Evolutionary conservation across 2,329 filamentous ascomycete genomes (phyloP), one percentile per base, ranked within the genome.

Genomic region (Colletotrichum chrysophilum): DNA sequence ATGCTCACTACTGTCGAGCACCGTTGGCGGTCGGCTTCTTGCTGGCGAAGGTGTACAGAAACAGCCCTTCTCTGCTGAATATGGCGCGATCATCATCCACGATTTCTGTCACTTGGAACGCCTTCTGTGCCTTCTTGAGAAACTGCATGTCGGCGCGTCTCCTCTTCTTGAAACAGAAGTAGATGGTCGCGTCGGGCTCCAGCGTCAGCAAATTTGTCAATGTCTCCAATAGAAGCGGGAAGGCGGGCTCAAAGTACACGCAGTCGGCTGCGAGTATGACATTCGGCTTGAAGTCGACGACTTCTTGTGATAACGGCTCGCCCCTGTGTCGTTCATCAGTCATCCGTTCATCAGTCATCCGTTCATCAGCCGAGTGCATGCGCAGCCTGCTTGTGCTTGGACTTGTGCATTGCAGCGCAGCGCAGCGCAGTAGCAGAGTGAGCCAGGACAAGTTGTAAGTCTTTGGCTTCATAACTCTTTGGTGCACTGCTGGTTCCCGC

Each of bases 191-290:
- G 58, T 87, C 84, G 26, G 94, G 93, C 83, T 93, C 96, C 58
- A 96, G 89, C 18, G 91, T 90, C 78, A 98, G 88, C 64, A 98
- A 88, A 77, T 94, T 92, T 75, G 91, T 88, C 78, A 98, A 86
- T 7, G 96, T 98, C 77, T 92, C 87, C 81, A 97, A 90, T 62
- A 99, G 89, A 38, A 98, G 88, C 34, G 96, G 96, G 82, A 98
- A 98, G 2, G 97, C 95, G 4, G 96, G 96, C 85, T 98, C 97
- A 84, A 98, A 98, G 87, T 98, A 99, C 65, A 98, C 96, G 85
- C 96, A 98, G 84, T 98, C 97, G 55, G 96, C 96, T 5, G 97
- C 97, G n/a, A 98, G 90, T 71, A 99, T 93, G 71, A 98, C 88
- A 80, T 96, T 92, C 21, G 96, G 95, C 77, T 91, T 90, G 79